A percentile compares a stretch with the other conserved stretches of the same genome.
These are phyloP conservation scores for Tolypocladium ovalisporum DNA, from an alignment of 2,329 filamentous ascomycete genomes.

Conservation along the genomic window DNA sequence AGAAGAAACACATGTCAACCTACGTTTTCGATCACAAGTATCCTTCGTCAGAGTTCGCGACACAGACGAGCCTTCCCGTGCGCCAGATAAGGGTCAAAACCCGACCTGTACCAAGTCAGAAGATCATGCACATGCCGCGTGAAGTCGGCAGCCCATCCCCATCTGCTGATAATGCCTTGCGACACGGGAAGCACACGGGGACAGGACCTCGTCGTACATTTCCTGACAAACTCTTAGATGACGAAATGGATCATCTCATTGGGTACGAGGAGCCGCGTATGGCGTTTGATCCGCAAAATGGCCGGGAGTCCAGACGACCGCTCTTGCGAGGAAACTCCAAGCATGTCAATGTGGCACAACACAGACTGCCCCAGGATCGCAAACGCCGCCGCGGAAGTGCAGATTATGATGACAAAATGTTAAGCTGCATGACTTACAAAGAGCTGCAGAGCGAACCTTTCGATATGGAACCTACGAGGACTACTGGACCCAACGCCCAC, in stretches of 20 bases:
- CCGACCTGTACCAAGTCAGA: not conserved
- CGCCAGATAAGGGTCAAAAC: constrained; percentile 1
- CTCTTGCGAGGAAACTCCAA: constrained; percentile 12
- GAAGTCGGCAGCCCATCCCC: constrained; percentile 11
- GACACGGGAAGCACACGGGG: constrained; percentile 8
- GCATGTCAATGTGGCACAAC: constrained; percentile 8
- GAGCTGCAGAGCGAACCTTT: constrained; percentile 41
- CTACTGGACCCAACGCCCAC: constrained; percentile 24
- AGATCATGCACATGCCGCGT: not conserved
- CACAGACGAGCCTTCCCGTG: not conserved
- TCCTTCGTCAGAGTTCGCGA: not conserved
- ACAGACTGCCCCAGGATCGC: constrained; percentile 12
- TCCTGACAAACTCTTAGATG: constrained; percentile 11
- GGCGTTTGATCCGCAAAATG: constrained; percentile 13
- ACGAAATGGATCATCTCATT: constrained; percentile 11
- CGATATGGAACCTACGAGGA: constrained; percentile 43
- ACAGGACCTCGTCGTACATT: constrained; percentile 8
- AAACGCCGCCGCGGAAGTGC: constrained; percentile 33
- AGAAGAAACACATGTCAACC: constrained; percentile 7
- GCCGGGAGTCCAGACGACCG: constrained; percentile 8
- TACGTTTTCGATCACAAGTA: constrained; percentile 4
- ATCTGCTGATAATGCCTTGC: constrained; percentile 10
- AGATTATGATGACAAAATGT: constrained; percentile 46
- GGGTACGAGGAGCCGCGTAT: constrained; percentile 11
- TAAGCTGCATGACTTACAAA: constrained; percentile 42